phyloP scores from a whole-genome alignment of 202 grass and related monocot species.

The Brachypodium distachyon region DNA sequence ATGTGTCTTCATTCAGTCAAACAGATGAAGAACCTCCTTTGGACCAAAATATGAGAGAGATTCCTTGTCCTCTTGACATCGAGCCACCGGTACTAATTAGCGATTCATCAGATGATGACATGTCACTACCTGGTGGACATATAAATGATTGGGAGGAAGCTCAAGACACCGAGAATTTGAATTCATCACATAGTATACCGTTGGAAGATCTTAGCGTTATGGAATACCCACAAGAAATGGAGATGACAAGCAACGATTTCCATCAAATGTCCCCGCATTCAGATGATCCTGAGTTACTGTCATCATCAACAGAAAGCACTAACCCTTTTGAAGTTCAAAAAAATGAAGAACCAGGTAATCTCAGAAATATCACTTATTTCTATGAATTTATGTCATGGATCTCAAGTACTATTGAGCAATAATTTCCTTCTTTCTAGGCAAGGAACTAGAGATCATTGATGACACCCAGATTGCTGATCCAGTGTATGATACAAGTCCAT shows the following conservation, averaged over 20 bases:
- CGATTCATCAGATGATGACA: slow-evolving; percentile 51
- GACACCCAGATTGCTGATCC: slow-evolving; percentile 39
- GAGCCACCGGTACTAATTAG: slow-evolving; percentile 35
- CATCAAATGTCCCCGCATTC: slow-evolving; percentile 30
- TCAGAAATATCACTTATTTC: background rate
- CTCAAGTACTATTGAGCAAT: background rate
- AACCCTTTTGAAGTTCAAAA: slow-evolving; percentile 17
- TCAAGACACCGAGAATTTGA: slow-evolving; percentile 8
- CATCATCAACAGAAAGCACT: slow-evolving; percentile 25
- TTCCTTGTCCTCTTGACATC: slow-evolving; percentile 14
- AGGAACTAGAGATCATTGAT: slow-evolving; percentile 27
- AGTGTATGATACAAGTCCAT: slow-evolving; percentile 72
- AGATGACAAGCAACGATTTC: slow-evolving; percentile 24
- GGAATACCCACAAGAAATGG: slow-evolving; percentile 43
- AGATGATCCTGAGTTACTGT: slow-evolving; percentile 19
- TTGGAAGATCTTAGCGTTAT: slow-evolving; percentile 9
- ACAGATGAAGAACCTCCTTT: background rate
- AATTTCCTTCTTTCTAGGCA: slow-evolving; percentile 28
- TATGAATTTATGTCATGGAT: background rate
- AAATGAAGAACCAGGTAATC: slow-evolving; percentile 30
- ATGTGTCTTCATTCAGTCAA: background rate
- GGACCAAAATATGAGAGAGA: slow-evolving; percentile 15
- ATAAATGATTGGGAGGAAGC: slow-evolving; percentile 35
- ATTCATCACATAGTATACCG: background rate
- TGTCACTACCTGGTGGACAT: slow-evolving; percentile 27